Percentiles rank a stretch among this genome's conserved stretches.
These are phyloP conservation scores for Geotrichum ghanense DNA, from an alignment of 805 yeast genomes.

Conservation along the genomic window DNA sequence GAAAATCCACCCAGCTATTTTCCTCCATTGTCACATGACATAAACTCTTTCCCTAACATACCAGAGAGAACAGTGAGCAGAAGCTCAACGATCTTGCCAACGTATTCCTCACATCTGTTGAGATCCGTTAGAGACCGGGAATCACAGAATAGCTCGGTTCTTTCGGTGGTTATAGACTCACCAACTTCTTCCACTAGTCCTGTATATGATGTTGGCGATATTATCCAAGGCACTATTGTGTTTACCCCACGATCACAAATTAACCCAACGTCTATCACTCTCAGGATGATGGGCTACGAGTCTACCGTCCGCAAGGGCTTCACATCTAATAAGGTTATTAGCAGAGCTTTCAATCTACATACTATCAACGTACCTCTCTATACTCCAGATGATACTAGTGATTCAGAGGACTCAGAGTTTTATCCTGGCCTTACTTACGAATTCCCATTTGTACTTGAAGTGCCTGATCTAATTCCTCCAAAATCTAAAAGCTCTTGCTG, in stretches of 20 bases:
- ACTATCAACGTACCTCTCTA: background rate
- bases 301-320: background rate
- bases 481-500: background rate
- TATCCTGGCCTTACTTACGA: background rate
- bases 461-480: background rate
- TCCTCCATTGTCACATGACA: background rate
- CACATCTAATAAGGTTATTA: background rate
- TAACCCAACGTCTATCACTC: background rate
- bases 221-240: background rate
- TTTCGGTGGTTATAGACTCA: background rate
- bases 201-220: background rate
- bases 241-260: background rate
- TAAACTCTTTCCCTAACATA: background rate
- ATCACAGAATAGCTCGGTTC: background rate
- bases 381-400: background rate
- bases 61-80: background rate
- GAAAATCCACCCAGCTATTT: background rate
- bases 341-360: background rate
- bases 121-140: background rate
- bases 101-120: background rate
- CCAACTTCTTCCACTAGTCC: too few species aligned
- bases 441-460: background rate
- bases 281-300: background rate
- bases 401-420: background rate
- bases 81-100: background rate